Percentiles rank a stretch among this genome's conserved stretches.
These are phyloP conservation scores for Phytophthora aleatoria DNA, from an alignment of 352 stramenopile genomes.

Conservation along the genomic window DNA sequence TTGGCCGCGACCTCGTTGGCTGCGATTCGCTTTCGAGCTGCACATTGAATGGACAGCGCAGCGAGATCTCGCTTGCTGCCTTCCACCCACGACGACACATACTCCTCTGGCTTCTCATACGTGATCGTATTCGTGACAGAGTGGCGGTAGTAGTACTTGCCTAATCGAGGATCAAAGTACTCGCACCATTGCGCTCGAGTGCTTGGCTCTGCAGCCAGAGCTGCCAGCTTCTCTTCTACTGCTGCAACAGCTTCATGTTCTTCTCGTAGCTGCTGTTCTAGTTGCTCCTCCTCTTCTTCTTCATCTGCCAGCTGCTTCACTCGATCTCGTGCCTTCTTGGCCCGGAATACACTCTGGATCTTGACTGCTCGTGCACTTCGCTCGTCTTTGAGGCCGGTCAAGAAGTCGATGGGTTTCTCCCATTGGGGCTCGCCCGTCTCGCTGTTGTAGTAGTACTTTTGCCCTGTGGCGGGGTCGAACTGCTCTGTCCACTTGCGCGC, in stretches of 20 bases:
- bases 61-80: conserved; percentile 38
- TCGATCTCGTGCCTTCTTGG: conserved; percentile 44
- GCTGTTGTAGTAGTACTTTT: conserved; percentile 62
- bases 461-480: conserved; percentile 41
- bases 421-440: conserved; percentile 45
- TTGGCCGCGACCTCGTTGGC: conserved; percentile 35
- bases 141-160: conserved; percentile 42
- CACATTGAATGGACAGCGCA: conserved; percentile 64
- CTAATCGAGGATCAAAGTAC: conserved; percentile 51
- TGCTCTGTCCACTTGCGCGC: conserved; percentile 53
- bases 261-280: conserved; percentile 16
- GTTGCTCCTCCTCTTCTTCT: conserved; percentile 31
- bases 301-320: conserved; percentile 37
- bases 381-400: conserved; percentile 33
- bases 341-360: conserved; percentile 62
- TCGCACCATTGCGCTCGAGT: conserved; percentile 34
- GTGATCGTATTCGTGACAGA: conserved; percentile 32
- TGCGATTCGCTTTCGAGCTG: conserved; percentile 44
- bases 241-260: conserved; percentile 11
- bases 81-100: conserved; percentile 17
- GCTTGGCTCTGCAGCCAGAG: conserved; percentile 1
- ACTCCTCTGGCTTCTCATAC: conserved; percentile 38
- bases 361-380: conserved; percentile 44
- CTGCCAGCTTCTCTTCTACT: conserved; percentile 7
- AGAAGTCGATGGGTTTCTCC: conserved; percentile 47